phyloP scores from a whole-genome alignment of 2,329 filamentous ascomycete genomes.

The Aspergillus sp. region DNA sequence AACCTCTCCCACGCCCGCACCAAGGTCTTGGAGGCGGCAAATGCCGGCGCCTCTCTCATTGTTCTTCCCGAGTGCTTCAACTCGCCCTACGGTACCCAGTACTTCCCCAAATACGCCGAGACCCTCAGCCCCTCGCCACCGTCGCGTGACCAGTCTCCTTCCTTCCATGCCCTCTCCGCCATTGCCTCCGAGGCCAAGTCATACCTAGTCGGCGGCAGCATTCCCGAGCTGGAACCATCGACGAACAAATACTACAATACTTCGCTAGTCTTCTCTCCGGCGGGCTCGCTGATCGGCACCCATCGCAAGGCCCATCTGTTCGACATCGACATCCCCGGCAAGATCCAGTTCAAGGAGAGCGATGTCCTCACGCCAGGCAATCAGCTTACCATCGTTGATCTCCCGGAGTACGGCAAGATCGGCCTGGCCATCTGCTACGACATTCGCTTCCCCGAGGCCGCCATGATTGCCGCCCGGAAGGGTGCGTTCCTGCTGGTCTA shows the following conservation, averaged over 20 bases:
- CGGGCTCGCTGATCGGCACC: slow-evolving; percentile 69
- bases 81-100: slow-evolving; percentile 85
- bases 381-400: slow-evolving; percentile 72
- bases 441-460: slow-evolving; percentile 89
- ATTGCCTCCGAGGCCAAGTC: slow-evolving; percentile 70
- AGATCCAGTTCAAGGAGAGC: slow-evolving; percentile 83
- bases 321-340: slow-evolving; percentile 93
- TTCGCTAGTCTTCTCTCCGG: slow-evolving; percentile 68
- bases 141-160: slow-evolving; percentile 59
- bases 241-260: slow-evolving; percentile 83
- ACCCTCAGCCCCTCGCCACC: slow-evolving; percentile 72
- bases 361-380: slow-evolving; percentile 81
- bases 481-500: slow-evolving; percentile 85
- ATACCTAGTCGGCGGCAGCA: slow-evolving; percentile 84
- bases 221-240: slow-evolving; percentile 65
- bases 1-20: slow-evolving; percentile 74
- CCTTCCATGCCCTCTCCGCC: slow-evolving; percentile 71
- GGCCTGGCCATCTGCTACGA: slow-evolving; percentile 95
- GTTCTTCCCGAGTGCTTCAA: slow-evolving; percentile 99
- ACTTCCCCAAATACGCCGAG: slow-evolving; percentile 89
- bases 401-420: slow-evolving; percentile 81
- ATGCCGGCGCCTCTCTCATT: slow-evolving; percentile 69
- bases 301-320: slow-evolving; percentile 95
- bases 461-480: slow-evolving; percentile 74
- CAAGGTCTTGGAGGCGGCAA: slow-evolving; percentile 74